Evolutionary conservation across 2,329 filamentous ascomycete genomes (phyloP), one percentile per base, ranked within the genome.

Genomic region (Colletotrichum sp.): DNA sequence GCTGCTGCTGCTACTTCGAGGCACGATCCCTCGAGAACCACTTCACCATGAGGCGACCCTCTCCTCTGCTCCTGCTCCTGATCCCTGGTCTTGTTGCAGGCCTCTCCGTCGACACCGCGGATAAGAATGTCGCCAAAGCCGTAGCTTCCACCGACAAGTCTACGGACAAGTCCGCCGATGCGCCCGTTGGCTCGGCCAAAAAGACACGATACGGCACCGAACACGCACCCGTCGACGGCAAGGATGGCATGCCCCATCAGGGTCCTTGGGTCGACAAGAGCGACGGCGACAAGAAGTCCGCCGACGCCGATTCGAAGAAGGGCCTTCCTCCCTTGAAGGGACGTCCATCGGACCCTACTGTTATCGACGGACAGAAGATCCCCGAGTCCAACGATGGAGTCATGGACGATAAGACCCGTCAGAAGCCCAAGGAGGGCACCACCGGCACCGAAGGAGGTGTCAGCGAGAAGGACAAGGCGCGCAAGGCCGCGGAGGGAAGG

Each of bases 161-260:
- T 69, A 77, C 79, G 30, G 81, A 80, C 62, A 74, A 76, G 49
- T 21, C 71, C 9, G 21, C 55, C 26, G 81, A 82, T 24, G 66
- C 78, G 12, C 75, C 81, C 13, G 69, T 79, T 16, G 74, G 80
- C n/a, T 80, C 82, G 60, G 78, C 78, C 59, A 78, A 80, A 30
- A 86, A 85, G 77, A 77, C 75, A 55, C 86, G 85, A 69, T 81
- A 82, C 68, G 87, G 88, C 36, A 89, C 87, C 73, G 96, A 96
- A 83, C 93, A 97, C 87, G 95, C 95, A 72, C 96, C 96, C 0
- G 93, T 98, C 24, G 97, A 99, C 83, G 96, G 96, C 62, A 94
- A 94, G 80, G 97, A 99, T 86, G 97, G 97, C 64, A 97, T 96
- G 86, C 97, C 97, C 63, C 96, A 98, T 83, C 92, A 93, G 24